Percentiles rank a stretch among this genome's conserved stretches.
phyloP scores from a whole-genome alignment of 805 yeast species.

The Kluyveromyces lactis region DNA sequence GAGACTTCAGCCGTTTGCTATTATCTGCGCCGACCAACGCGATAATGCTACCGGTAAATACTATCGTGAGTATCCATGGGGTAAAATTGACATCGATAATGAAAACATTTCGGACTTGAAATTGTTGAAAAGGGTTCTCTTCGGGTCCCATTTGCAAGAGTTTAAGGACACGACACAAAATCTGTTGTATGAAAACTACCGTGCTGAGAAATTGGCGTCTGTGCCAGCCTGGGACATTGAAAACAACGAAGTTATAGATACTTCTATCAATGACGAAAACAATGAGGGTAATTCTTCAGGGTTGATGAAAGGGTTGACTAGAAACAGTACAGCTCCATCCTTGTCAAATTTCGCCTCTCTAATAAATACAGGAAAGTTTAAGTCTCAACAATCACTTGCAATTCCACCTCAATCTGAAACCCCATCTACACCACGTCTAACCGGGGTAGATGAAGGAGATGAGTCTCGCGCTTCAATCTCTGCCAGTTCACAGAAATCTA shows the following conservation, averaged over 20 bases:
- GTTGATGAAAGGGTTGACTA: constrained; percentile 7
- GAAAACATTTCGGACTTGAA: constrained; percentile 45
- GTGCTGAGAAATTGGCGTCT: constrained; percentile 65
- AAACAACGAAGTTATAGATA: constrained; percentile 9
- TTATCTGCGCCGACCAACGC: constrained; percentile 56
- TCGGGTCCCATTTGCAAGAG: constrained; percentile 79
- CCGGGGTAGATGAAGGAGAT: constrained; percentile 10
- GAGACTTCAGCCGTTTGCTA: constrained; percentile 66
- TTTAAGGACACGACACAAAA: constrained; percentile 75
- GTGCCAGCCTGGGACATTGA: constrained; percentile 33
- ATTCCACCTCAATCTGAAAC: constrained; percentile 14
- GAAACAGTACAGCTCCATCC: constrained; percentile 29
- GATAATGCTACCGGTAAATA: constrained; percentile 46
- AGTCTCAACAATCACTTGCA: constrained; percentile 24
- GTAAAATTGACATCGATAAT: constrained; percentile 44
- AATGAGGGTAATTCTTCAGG: constrained; percentile 2
- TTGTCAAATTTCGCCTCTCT: constrained; percentile 29
- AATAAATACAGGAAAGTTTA: constrained; percentile 28
- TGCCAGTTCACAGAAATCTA: constrained; percentile 16
- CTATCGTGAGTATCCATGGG: constrained; percentile 75
- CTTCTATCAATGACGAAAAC: constrained; percentile 5
- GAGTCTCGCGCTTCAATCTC: constrained; percentile 31
- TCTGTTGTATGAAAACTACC: constrained; percentile 65
- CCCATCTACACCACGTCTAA: constrained; percentile 19
- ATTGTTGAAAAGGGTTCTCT: constrained; percentile 55